These are phyloP conservation scores for Scutellaria baicalensis DNA, from an alignment of 257 asterid genomes.

Conservation along the genomic window DNA sequence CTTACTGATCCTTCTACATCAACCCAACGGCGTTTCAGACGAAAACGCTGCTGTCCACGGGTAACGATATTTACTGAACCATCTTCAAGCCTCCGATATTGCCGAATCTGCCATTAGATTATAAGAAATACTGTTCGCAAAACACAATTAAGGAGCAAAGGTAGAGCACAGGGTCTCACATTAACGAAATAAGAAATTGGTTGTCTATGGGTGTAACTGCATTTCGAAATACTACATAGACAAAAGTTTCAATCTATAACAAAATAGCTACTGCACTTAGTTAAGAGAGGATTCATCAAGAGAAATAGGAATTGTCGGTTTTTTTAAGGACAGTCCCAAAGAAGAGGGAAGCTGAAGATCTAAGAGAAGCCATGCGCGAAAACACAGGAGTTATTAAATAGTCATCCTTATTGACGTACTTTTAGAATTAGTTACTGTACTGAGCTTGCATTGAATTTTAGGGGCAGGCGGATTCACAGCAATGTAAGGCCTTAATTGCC, in stretches of 20 bases:
- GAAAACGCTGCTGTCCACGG: conserved; percentile 95
- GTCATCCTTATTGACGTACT: not conserved
- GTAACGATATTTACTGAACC: conserved; percentile 89
- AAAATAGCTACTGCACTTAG: not conserved
- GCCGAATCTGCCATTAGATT: conserved; percentile 64
- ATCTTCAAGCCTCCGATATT: conserved; percentile 79
- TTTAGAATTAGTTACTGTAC: not conserved
- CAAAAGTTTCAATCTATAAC: not conserved
- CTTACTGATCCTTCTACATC: conserved; percentile 85
- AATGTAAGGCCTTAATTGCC: not conserved
- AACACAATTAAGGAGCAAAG: conserved; percentile 1
- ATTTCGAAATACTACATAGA: not conserved
- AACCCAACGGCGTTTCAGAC: conserved; percentile 73
- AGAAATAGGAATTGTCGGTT: not conserved
- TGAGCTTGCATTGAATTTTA: not conserved
- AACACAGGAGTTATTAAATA: not conserved
- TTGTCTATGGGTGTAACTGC: not conserved
- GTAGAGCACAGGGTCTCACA: not conserved
- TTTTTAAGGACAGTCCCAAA: not conserved
- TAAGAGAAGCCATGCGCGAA: not conserved
- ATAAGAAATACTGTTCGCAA: not conserved
- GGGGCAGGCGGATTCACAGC: not conserved
- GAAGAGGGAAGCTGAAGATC: not conserved
- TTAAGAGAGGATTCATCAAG: not conserved
- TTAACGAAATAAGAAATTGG: not conserved